A percentile compares a stretch with the other conserved stretches of the same genome.
These are phyloP conservation scores for Flaveria ramosissima DNA, from an alignment of 129 eudicot genomes.

Conservation along the genomic window DNA sequence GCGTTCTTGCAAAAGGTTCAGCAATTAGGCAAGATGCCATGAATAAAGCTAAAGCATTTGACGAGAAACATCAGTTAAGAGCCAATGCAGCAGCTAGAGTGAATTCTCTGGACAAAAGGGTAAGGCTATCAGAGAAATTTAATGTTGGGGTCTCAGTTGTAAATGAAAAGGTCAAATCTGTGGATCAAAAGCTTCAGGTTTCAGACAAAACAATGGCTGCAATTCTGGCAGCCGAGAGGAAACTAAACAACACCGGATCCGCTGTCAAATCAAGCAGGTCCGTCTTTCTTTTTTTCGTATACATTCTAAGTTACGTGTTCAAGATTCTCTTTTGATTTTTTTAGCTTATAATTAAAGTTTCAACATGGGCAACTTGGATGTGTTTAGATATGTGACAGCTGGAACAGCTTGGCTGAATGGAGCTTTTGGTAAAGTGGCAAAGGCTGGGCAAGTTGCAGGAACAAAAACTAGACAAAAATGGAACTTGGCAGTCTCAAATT, in stretches of 20 bases:
- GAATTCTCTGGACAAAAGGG: constrained; percentile 71
- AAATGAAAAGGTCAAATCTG: constrained; percentile 93
- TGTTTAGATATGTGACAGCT: constrained; percentile 83
- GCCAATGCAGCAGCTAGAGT: constrained; percentile 94
- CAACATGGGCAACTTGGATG: constrained; percentile 10
- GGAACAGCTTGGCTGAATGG: constrained; percentile 98
- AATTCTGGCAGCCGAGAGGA: constrained; percentile 88
- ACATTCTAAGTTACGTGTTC: background rate
- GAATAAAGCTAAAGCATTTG: constrained; percentile 93
- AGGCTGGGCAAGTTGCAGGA: constrained; percentile 97
- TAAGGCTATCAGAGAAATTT: constrained; percentile 76
- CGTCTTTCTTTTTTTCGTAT: background rate
- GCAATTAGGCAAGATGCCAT: constrained; percentile 87
- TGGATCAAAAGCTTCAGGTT: constrained; percentile 91
- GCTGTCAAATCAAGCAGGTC: constrained; percentile 99
- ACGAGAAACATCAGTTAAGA: constrained; percentile 82
- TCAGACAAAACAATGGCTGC: constrained; percentile 99
- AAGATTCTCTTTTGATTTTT: background rate
- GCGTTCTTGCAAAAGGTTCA: constrained; percentile 87
- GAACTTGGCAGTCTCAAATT: constrained; percentile 79
- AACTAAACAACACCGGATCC: constrained; percentile 86
- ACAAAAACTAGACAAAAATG: constrained; percentile 83
- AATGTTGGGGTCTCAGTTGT: constrained; percentile 86
- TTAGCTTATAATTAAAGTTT: background rate
- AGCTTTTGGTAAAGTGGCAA: constrained; percentile 90